Evolutionary conservation across 768 basidiomycete genomes (phyloP).

Genomic region (Goffeauzyma gilvescens): DNA sequence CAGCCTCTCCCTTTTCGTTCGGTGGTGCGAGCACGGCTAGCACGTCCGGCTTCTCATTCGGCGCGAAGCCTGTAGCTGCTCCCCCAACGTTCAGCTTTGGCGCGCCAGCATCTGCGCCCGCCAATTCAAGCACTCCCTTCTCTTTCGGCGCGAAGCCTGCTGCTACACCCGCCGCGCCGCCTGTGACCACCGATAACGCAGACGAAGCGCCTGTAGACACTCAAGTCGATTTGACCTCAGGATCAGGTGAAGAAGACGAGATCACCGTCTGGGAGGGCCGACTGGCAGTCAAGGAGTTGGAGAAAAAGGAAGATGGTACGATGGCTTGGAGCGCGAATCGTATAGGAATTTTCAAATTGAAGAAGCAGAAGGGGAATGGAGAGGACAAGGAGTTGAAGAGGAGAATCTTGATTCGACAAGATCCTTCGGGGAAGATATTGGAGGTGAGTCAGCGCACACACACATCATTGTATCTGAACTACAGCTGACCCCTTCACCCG

Average conservation of each 20-base stretch:
- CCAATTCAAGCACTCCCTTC: neutral
- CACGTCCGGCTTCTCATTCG: conserved; percentile 6
- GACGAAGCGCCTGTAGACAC: neutral
- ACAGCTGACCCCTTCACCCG: neutral
- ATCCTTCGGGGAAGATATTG: conserved; percentile 5
- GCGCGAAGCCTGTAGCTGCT: neutral
- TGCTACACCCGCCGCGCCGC: neutral
- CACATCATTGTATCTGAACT: neutral
- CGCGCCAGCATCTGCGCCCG: neutral
- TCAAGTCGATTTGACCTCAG: conserved; percentile 1
- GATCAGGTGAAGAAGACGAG: conserved; percentile 10
- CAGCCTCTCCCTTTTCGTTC: too few species aligned
- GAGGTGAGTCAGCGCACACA: neutral
- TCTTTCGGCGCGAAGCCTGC: conserved; percentile 2
- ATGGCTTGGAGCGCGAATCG: conserved; percentile 3
- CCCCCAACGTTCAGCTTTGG: conserved; percentile 4
- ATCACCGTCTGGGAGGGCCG: conserved; percentile 9
- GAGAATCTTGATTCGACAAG: conserved; percentile 5
- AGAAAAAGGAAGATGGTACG: neutral
- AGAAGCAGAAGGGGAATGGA: conserved; percentile 2
- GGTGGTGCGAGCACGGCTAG: too few species aligned
- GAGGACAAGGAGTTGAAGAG: conserved; percentile 5
- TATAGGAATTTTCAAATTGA: conserved; percentile 6
- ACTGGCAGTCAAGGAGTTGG: neutral
- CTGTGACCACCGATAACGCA: conserved; percentile 1